Base-by-base conservation (phyloP, 495 filamentous ascomycete species). In the Emericellopsis terricola region DNA sequence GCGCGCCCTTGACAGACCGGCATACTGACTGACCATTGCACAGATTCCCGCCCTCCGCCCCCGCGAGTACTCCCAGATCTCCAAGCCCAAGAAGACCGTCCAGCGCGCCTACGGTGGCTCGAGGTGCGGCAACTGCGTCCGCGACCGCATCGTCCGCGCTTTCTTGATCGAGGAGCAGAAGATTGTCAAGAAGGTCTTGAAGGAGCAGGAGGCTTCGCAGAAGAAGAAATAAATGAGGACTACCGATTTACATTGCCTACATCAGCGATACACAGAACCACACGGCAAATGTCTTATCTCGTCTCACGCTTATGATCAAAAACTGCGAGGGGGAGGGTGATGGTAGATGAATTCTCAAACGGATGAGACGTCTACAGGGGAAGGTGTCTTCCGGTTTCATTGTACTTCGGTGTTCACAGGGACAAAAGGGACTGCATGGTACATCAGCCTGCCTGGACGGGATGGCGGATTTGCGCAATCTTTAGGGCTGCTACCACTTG, bases 161-260 rank as follows among this genome's bases (percentile, higher is more conserved):
- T 96, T 94, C 76, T 65, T 96, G 66, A 94, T 96, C 46, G 89
- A 96, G 71, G 89, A 99, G 74, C 89, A 99, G 71, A 96, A 96
- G 83, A 94, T 99, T 48, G 91, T 99, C 64, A 96, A 99, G 83
- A 96, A 96, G 80, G 89, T 96, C 50, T 74, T 92, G 60, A 87
- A 91, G 75, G 84, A 94, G 56, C 62, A 66, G 49, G 56, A 44
- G 50, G 44, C 53, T 46, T 68, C 78, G 65, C 47, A 57, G 44
- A 80, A 86, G 68, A 92, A 91, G 80, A 81, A 81, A 65, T 71
- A 64, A 48, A 49, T 34, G 17, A 35, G 11, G 23, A 23, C 9
- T 2, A 9, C 15, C 23, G 11, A n/a, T 33, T 32, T 19, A 10
- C 16, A 7, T 4, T 11, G 13, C 15, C 17, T 24, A n/a, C 23